Evolutionary conservation across 2,329 filamentous ascomycete genomes (phyloP).

Genomic region (Diaporthe vexans): DNA sequence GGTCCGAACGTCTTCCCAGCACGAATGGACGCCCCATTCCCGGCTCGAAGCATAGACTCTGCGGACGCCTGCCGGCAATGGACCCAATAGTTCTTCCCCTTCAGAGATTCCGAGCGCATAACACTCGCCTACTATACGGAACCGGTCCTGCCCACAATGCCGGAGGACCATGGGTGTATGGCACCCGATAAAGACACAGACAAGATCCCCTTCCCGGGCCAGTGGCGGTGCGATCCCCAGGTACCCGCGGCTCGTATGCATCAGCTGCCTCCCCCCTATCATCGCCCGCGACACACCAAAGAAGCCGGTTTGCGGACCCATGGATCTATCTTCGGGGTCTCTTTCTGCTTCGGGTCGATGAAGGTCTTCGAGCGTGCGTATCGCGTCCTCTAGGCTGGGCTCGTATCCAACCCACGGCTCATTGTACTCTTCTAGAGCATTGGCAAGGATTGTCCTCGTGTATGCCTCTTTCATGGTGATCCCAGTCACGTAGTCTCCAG

Average conservation of each 20-base stretch:
- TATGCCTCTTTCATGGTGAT: conserved; percentile 14
- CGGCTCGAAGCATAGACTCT: conserved; percentile 6
- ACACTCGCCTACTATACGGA: neutral
- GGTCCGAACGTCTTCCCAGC: neutral
- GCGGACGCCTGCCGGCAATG: neutral
- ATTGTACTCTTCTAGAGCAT: neutral
- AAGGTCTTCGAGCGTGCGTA: neutral
- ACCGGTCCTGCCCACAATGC: neutral
- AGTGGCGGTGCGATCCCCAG: neutral
- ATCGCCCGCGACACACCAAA: neutral
- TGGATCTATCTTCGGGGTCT: neutral
- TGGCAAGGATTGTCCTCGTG: neutral
- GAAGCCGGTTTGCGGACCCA: neutral
- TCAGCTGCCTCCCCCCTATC: conserved; percentile 1
- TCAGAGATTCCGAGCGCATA: neutral
- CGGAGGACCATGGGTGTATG: conserved; percentile 15
- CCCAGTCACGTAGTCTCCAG: neutral
- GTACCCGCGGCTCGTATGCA: neutral
- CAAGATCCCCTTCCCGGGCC: neutral
- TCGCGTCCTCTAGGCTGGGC: neutral
- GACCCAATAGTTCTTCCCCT: neutral
- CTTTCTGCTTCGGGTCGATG: neutral
- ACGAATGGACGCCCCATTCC: conserved; percentile 17
- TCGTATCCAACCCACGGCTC: conserved; percentile 1
- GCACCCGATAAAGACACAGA: conserved; percentile 1